Percentiles rank a stretch among this genome's conserved stretches.
These are phyloP conservation scores for Xerocomus potaroensis DNA, from an alignment of 768 basidiomycete genomes.

Conservation along the genomic window DNA sequence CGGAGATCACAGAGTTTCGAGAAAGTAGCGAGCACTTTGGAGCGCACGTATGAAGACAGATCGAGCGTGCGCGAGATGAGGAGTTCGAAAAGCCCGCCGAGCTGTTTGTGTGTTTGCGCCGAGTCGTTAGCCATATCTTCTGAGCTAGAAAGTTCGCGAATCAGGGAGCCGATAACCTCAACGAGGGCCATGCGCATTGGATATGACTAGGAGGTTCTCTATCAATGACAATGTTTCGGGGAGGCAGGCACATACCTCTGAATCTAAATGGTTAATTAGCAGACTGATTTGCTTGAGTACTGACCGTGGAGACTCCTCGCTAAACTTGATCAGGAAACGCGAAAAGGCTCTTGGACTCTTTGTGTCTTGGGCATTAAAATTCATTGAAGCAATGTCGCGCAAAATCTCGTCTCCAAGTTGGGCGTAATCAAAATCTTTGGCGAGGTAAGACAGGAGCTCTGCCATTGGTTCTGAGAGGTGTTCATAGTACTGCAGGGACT, in stretches of 20 bases:
- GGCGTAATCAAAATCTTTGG: conserved; percentile 81
- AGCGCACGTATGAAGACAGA: conserved; percentile 84
- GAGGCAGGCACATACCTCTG: conserved; percentile 57
- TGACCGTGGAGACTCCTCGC: conserved; percentile 72
- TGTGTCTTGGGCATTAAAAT: conserved; percentile 74
- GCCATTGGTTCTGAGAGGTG: conserved; percentile 94
- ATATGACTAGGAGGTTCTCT: conserved; percentile 60
- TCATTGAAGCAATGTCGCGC: conserved; percentile 77
- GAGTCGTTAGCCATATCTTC: conserved; percentile 46
- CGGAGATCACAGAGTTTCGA: conserved; percentile 71
- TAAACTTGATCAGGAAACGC: conserved; percentile 74
- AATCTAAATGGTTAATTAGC: conserved; percentile 81
- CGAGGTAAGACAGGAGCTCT: conserved; percentile 74
- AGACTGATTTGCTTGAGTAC: conserved; percentile 89
- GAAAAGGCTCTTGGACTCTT: conserved; percentile 87
- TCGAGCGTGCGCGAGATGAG: conserved; percentile 88
- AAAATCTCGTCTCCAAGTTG: conserved; percentile 91
- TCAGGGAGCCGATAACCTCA: conserved; percentile 83
- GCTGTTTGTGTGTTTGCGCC: conserved; percentile 56
- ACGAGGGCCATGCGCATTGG: conserved; percentile 95
- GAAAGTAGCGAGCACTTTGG: conserved; percentile 78
- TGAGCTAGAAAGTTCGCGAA: conserved; percentile 69
- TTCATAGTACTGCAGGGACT: conserved; percentile 89
- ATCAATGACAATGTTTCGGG: background rate
- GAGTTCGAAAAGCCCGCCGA: conserved; percentile 75